Percentiles rank a stretch among this genome's conserved stretches.
These are phyloP conservation scores for Penicillium sclerotigenum DNA, from an alignment of 2,329 filamentous ascomycete genomes.

Conservation along the genomic window DNA sequence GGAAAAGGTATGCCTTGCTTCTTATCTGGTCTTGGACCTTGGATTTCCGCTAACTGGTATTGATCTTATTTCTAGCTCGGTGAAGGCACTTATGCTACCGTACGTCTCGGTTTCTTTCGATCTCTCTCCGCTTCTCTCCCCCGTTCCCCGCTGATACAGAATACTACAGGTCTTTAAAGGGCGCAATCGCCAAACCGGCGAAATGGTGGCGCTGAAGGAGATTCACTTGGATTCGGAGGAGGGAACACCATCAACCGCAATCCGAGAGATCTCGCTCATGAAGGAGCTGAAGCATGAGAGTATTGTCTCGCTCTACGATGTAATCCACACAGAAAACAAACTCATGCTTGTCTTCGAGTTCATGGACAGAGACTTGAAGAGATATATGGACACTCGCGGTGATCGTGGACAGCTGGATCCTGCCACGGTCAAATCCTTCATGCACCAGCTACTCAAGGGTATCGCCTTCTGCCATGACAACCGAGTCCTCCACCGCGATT, in stretches of 20 bases:
- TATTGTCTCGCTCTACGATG: conserved; percentile 94
- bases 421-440: conserved; percentile 94
- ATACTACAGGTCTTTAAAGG: conserved; percentile 85
- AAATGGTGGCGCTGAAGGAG: conserved; percentile 94
- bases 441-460: conserved; percentile 93
- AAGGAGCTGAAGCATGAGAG: conserved; percentile 99
- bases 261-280: conserved; percentile 98
- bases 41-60: conserved; percentile 28
- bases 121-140: conserved; percentile 1
- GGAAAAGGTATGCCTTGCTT: conserved; percentile 61
- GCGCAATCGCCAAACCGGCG: conserved; percentile 92
- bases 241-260: conserved; percentile 93
- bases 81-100: conserved; percentile 97
- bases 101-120: conserved; percentile 49
- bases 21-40: neutral
- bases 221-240: conserved; percentile 99
- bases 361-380: conserved; percentile 98
- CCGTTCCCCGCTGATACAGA: conserved; percentile 20
- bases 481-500: conserved; percentile 87
- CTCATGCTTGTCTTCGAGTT: conserved; percentile 99
- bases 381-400: conserved; percentile 94
- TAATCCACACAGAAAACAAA: conserved; percentile 99
- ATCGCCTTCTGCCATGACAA: conserved; percentile 99
- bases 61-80: conserved; percentile 58
- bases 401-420: conserved; percentile 87